Evolutionary conservation across 73 alveolate species (phyloP), one percentile per base, ranked within the genome.

Genomic region (Uronychia binucleata): DNA sequence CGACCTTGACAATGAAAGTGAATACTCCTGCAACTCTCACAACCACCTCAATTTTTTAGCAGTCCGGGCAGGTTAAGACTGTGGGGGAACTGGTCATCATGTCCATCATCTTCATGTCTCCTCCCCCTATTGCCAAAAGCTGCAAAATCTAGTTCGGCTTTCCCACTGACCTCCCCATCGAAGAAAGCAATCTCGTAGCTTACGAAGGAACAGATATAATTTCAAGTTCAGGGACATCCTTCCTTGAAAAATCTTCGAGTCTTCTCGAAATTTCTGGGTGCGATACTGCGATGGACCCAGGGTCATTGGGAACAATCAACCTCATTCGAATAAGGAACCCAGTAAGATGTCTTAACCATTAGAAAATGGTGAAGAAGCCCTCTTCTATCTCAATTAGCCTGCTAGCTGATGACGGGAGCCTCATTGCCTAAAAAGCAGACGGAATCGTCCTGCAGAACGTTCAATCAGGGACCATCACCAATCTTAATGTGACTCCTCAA

Each of bases 41-140:
- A 5, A 46, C 5, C 19, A 19, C 67, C 5, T 46, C 5, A 19
- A 46, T 46, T 46, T 46, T 11, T 46, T 19, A 46, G 67, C 5
- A 46, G 19, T 5, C 67, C 5, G 67, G 67, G 19, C 19, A 46
- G 19, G 67, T 46, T 5, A 46, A 46, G 1, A 30, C 58, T 25
- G 86, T 79, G 27, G 58, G 86, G 14, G 58, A 31, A 19, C 28
- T 35, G 58, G 58, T 34, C 59, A 35, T 59, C 14, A 34, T 46
- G 79, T 33, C 60, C 34, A 28, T 79, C 27, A 28, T 79, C 30
- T 79, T 79, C 58, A 8, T 75, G 30, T 34, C 58, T n/a, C 31
- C 86, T 0, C 58, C 58, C 28, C 86, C 86, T n/a, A 11, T 79
- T 34, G 78, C 34, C 30, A 59, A 67, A 79, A 79, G 31, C 28